A percentile compares a stretch with the other conserved stretches of the same genome.
Evolutionary conservation across 2,329 filamentous ascomycete species (phyloP).

Genomic region (Aspergillus fumigatiaffinis): DNA sequence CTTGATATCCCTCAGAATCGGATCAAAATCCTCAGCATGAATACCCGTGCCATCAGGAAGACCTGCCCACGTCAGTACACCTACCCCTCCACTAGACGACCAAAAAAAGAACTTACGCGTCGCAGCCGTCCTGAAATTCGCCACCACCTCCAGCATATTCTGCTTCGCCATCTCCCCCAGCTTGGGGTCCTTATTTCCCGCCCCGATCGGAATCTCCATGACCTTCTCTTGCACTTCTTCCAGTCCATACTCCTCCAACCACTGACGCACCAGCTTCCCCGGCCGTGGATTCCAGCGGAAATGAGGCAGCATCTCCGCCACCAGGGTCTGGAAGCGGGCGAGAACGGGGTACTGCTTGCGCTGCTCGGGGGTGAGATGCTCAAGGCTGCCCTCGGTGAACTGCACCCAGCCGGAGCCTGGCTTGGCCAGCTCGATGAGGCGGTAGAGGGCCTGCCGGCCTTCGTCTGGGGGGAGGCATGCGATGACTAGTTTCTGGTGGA

Average conservation of each 20-base stretch:
- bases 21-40: not conserved
- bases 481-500: not conserved
- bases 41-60: not conserved
- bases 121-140: not conserved
- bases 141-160: not conserved
- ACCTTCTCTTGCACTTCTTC: not conserved
- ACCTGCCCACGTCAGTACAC: not conserved
- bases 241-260: not conserved
- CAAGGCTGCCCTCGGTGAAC: not conserved
- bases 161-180: not conserved
- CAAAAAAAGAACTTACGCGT: too few species aligned
- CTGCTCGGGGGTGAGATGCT: not conserved
- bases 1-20: not conserved
- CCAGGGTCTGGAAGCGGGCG: not conserved
- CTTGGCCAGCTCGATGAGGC: not conserved
- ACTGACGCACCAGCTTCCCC: not conserved
- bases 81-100: too few species aligned
- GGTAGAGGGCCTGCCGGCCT: not conserved
- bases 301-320: not conserved
- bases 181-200: not conserved
- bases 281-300: not conserved
- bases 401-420: not conserved
- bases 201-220: not conserved
- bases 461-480: not conserved
- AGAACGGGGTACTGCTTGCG: not conserved